Conservation (phyloP, 2,329 filamentous ascomycete species). For the Capronia coronata region DNA sequence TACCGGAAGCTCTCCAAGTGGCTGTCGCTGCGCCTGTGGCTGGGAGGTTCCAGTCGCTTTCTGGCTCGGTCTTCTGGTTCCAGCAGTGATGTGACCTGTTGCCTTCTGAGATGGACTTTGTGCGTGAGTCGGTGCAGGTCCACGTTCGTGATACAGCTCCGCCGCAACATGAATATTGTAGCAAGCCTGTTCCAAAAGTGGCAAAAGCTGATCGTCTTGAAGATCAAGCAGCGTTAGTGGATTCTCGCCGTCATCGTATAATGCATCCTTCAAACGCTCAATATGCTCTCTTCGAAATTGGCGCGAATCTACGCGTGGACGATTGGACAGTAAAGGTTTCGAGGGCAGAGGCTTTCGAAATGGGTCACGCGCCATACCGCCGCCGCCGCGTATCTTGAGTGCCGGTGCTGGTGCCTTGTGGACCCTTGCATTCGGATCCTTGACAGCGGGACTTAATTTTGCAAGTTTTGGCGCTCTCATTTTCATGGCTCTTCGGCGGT, state of each 20-base stretch:
- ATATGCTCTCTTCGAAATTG: not conserved
- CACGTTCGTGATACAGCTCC: not conserved
- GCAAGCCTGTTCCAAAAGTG: constrained; percentile 1
- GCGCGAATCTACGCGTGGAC: not conserved
- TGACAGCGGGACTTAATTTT: not conserved
- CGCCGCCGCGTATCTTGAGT: constrained; percentile 12
- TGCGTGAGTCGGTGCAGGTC: too few relatives aligned
- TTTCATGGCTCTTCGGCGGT: not conserved
- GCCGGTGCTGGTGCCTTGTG: constrained; percentile 3
- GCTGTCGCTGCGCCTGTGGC: not conserved
- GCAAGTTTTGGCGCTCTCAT: not conserved
- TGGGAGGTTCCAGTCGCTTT: not conserved
- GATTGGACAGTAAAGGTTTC: not conserved
- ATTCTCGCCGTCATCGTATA: not conserved
- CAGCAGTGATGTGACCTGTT: too few relatives aligned
- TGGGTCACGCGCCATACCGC: not conserved
- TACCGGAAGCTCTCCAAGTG: not conserved
- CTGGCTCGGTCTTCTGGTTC: not conserved
- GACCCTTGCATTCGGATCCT: constrained; percentile 10
- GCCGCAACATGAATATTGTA: not conserved
- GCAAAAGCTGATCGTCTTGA: not conserved
- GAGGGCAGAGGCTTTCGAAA: not conserved
- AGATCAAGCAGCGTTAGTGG: not conserved
- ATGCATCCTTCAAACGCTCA: not conserved
- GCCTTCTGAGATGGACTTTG: too few relatives aligned